Evolutionary conservation across 345 rosid genomes (phyloP).

Genomic region (Gossypium australe): DNA sequence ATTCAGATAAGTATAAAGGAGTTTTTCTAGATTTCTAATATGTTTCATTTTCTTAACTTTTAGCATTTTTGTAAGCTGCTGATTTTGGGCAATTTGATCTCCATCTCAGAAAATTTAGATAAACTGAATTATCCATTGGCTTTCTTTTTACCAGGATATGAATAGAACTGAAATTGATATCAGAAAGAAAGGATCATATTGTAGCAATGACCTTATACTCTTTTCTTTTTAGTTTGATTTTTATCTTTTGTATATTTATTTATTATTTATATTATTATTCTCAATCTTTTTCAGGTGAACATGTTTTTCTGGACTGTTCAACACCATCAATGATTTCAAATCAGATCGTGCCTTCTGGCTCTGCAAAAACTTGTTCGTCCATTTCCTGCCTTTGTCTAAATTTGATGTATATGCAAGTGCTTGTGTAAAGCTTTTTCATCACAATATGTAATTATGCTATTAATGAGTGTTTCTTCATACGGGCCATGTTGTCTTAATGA

Average conservation of each 20-base stretch:
- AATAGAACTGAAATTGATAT: not conserved
- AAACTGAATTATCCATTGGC: not conserved
- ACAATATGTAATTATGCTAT: not conserved
- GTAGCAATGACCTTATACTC: not conserved
- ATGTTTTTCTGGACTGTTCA: slow-evolving; percentile 66
- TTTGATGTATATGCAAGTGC: not conserved
- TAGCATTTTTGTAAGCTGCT: not conserved
- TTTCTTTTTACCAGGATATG: not conserved
- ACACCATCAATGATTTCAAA: slow-evolving; percentile 51
- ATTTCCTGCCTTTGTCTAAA: slow-evolving; percentile 14
- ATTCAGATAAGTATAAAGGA: not conserved
- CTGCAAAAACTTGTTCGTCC: slow-evolving; percentile 62
- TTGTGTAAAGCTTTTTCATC: not conserved
- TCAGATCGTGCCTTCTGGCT: slow-evolving; percentile 64
- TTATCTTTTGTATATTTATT: not conserved
- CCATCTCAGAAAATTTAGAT: not conserved
- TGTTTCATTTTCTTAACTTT: not conserved
- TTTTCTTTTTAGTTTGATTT: not conserved
- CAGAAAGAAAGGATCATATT: not conserved
- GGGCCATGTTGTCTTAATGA: not conserved
- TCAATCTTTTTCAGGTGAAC: slow-evolving; percentile 61
- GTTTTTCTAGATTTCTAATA: not conserved
- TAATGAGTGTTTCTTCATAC: not conserved
- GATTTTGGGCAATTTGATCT: not conserved
- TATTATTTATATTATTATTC: not conserved